Conservation (phyloP, 176 grass and related monocot genomes). For the Zizania latifolia region DNA sequence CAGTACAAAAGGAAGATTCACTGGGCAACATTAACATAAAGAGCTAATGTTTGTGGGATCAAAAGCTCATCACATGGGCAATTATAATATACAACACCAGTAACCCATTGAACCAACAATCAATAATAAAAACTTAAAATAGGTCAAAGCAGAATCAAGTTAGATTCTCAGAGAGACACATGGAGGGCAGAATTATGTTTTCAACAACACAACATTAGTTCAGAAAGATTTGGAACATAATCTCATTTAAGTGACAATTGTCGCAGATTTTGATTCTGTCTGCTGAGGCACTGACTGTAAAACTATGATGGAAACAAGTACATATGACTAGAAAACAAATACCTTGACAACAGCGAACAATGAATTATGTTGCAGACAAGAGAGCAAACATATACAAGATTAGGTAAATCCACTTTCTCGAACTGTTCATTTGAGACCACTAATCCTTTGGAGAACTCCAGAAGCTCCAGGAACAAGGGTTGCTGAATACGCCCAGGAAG, state of each 20-base stretch:
- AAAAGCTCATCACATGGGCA: neutral
- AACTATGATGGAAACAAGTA: neutral
- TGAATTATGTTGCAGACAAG: slow-evolving; percentile 75
- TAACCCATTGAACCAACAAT: neutral
- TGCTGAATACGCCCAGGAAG: slow-evolving; percentile 72
- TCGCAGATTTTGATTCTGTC: neutral
- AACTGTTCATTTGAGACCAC: slow-evolving; percentile 44
- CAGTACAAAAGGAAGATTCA: neutral
- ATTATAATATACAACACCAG: neutral
- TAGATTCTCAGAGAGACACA: neutral
- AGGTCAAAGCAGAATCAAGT: neutral
- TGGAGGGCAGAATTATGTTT: neutral
- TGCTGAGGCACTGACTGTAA: neutral
- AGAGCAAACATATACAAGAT: slow-evolving; percentile 61
- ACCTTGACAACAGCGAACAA: slow-evolving; percentile 67
- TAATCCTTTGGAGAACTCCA: slow-evolving; percentile 62
- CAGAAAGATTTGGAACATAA: neutral
- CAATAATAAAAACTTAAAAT: neutral
- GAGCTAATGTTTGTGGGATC: neutral
- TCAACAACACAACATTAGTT: neutral
- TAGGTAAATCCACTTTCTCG: slow-evolving; percentile 42
- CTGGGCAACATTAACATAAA: neutral
- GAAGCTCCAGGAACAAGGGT: slow-evolving; percentile 66
- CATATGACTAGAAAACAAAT: slow-evolving; percentile 3
- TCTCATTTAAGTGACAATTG: neutral